Conservation (phyloP, 1,284 basidiomycete species). For the Inonotus hispidus region DNA sequence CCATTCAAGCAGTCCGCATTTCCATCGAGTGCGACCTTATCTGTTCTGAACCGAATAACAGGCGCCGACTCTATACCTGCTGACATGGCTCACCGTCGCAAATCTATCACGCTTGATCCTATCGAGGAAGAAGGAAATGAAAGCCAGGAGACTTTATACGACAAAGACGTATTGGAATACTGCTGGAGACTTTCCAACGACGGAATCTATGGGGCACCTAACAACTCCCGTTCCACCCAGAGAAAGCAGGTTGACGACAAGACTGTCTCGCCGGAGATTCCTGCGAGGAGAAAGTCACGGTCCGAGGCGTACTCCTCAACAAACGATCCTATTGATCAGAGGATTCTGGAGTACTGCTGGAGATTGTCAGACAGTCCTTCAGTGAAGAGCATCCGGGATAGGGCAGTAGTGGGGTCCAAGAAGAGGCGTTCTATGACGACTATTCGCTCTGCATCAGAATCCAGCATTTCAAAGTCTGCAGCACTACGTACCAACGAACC, state of each 20-base stretch:
- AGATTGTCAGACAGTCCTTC: slow-evolving; percentile 2
- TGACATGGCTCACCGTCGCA: not conserved
- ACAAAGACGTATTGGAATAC: slow-evolving; percentile 6
- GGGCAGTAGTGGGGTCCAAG: not conserved
- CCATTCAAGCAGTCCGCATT: not conserved
- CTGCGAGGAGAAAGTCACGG: not conserved
- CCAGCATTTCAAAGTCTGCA: slow-evolving; percentile 7
- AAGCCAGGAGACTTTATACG: not conserved
- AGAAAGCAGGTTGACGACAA: not conserved
- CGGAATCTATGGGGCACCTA: not conserved
- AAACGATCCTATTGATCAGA: not conserved
- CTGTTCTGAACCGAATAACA: not conserved
- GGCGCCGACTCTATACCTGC: not conserved
- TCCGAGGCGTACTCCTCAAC: not conserved
- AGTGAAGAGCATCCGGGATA: not conserved
- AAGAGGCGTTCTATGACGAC: not conserved
- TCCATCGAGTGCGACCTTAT: not conserved
- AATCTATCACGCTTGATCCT: not conserved
- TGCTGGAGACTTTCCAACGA: slow-evolving; percentile 8
- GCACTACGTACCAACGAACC: slow-evolving; percentile 21
- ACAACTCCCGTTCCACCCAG: not conserved
- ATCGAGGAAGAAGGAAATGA: not conserved
- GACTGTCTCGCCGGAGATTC: not conserved
- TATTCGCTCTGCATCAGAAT: not conserved
- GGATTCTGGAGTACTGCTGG: slow-evolving; percentile 12